These are phyloP conservation scores for Malassezia restricta DNA, from an alignment of 1,284 basidiomycete species.

Conservation along the genomic window DNA sequence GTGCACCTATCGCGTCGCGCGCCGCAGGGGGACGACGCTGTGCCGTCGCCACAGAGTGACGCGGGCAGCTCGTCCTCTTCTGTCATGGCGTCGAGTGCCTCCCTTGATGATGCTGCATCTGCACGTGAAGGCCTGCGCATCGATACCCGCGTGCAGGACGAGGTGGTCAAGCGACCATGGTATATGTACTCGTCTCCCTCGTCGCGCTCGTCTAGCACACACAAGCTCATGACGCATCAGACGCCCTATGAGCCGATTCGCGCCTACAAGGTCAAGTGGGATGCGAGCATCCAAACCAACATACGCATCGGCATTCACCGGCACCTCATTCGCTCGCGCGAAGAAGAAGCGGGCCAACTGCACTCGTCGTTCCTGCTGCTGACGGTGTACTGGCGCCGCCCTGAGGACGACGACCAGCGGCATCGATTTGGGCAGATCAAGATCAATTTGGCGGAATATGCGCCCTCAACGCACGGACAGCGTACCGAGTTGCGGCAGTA, in stretches of 20 bases:
- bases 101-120: background rate
- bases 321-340: constrained; percentile 2
- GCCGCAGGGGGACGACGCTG: background rate
- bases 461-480: constrained; percentile 35
- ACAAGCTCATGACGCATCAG: background rate
- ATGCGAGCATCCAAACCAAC: constrained; percentile 25
- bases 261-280: constrained; percentile 30
- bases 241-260: constrained; percentile 15
- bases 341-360: constrained; percentile 1
- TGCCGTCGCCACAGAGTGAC: background rate
- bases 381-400: constrained; percentile 2
- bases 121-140: background rate
- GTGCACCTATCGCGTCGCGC: background rate
- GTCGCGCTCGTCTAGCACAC: background rate
- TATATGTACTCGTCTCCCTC: background rate
- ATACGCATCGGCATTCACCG: constrained; percentile 33
- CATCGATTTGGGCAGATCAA: constrained; percentile 55
- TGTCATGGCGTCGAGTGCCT: background rate
- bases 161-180: background rate
- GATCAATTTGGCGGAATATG: constrained; percentile 66
- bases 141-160: background rate
- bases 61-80: background rate
- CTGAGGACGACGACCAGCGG: background rate
- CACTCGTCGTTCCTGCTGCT: constrained; percentile 1
- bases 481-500: constrained; percentile 56